phyloP scores from a whole-genome alignment of 495 filamentous ascomycete species.

The Chaetomium cochliodes region DNA sequence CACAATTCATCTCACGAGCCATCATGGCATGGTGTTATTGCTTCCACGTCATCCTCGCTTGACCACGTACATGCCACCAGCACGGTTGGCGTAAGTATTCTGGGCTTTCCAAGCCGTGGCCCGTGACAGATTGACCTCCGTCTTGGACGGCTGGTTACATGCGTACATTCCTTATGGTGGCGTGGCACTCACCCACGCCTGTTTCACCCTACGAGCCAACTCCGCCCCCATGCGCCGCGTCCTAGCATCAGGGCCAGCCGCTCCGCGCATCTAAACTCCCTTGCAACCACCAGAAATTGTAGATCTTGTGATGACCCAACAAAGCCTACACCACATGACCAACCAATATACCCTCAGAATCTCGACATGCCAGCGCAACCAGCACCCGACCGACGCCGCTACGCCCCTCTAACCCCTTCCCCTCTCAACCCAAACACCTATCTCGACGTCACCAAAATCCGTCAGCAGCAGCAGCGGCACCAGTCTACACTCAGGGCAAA shows the following conservation, averaged over 20 bases:
- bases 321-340: not conserved
- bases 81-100: not conserved
- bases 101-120: not conserved
- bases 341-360: not conserved
- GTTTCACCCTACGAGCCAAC: constrained; percentile 12
- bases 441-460: not conserved
- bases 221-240: not conserved
- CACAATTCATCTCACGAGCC: not conserved
- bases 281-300: not conserved
- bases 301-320: not conserved
- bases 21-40: too few species aligned
- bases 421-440: constrained; percentile 17
- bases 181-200: constrained; percentile 11
- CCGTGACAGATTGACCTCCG: not conserved
- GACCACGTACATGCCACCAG: too few species aligned
- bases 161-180: constrained; percentile 17
- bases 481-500: not conserved
- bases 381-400: not conserved
- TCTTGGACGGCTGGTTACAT: not conserved
- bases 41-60: too few species aligned
- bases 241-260: too few species aligned
- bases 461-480: not conserved
- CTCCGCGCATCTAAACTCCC: not conserved
- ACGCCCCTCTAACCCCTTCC: constrained; percentile 18
- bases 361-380: not conserved